Base-by-base conservation (phyloP, 208 protist genomes). In the Phytomonas serpens region DNA sequence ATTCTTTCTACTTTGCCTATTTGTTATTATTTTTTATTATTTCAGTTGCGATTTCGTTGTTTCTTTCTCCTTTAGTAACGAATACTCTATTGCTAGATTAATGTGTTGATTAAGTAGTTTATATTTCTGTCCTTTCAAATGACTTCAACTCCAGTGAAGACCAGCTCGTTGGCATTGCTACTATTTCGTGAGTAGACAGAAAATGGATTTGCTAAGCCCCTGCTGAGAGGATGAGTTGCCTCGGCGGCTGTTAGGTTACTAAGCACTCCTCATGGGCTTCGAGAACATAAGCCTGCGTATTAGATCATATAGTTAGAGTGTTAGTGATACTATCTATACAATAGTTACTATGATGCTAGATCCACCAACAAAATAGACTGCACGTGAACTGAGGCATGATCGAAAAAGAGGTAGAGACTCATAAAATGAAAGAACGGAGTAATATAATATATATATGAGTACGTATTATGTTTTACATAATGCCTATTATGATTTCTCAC, bases 1-100 rank as follows among this genome's bases (percentile, higher is more conserved):
- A 68, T 11, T 57, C 40, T 64, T 73, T 68, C 14, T 73, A 33
- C 19, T 67, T 69, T 13, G 19, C 29, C 29, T 71, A 62, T 69
- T 66, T 65, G 69, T 64, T 33, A 40, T 72, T 69, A 68, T 65
- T 76, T 70, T 68, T 62, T 42, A 47, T 23, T 42, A 63, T 77
- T 64, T 51, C 33, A 14, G 38, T 57, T 64, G 61, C 70, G 27
- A 73, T 65, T 75, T 75, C 62, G 52, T 77, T 64, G 67, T 71
- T 61, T 78, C 68, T 40, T 77, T 72, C 57, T 68, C 10, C 68
- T 76, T 73, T 74, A 61, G 64, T 71, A 6, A 64, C 70, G 30
- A 73, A n/a, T 67, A 14, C 23, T 29, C 40, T 47, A 47, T 47
- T 47, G 16, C 2, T 47, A 47, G 14, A 11, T 19, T 47, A 2